phyloP scores from a whole-genome alignment of 495 filamentous ascomycete genomes.

The Neurospora tetrasperma region DNA sequence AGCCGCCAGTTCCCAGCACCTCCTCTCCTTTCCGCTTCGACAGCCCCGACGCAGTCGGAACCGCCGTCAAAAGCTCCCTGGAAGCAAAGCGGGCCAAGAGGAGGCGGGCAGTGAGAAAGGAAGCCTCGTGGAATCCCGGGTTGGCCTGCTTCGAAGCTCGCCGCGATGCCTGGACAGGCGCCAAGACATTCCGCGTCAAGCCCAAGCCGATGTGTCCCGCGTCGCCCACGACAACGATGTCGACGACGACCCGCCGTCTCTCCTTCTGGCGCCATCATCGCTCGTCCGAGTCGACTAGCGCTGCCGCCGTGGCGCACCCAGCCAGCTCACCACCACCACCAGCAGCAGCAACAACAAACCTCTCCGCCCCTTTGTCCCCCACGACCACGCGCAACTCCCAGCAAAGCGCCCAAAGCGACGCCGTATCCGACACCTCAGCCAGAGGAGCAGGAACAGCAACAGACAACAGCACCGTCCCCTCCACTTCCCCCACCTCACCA shows the following conservation, averaged over 20 bases:
- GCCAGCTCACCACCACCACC: slow-evolving; percentile 10
- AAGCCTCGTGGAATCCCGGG: slow-evolving; percentile 76
- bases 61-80: slow-evolving; percentile 27
- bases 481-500: slow-evolving; percentile 14
- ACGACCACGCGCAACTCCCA: slow-evolving; percentile 15
- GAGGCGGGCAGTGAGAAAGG: slow-evolving; percentile 54
- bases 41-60: slow-evolving; percentile 49
- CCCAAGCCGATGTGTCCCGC: slow-evolving; percentile 18
- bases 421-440: neutral
- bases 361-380: slow-evolving; percentile 16
- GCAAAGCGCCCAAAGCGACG: slow-evolving; percentile 3
- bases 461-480: neutral
- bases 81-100: slow-evolving; percentile 45
- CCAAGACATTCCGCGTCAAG: slow-evolving; percentile 39
- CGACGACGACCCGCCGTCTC: slow-evolving; percentile 13
- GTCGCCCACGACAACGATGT: slow-evolving; percentile 15
- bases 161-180: slow-evolving; percentile 83
- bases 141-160: slow-evolving; percentile 62
- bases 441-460: neutral
- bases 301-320: neutral
- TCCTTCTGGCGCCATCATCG: slow-evolving; percentile 21
- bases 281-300: slow-evolving; percentile 22
- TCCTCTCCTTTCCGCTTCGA: slow-evolving; percentile 53
- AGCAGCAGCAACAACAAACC: neutral
- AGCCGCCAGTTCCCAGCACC: slow-evolving; percentile 3